Evolutionary conservation across 768 basidiomycete species (phyloP).

Genomic region (Agaricus bisporus): DNA sequence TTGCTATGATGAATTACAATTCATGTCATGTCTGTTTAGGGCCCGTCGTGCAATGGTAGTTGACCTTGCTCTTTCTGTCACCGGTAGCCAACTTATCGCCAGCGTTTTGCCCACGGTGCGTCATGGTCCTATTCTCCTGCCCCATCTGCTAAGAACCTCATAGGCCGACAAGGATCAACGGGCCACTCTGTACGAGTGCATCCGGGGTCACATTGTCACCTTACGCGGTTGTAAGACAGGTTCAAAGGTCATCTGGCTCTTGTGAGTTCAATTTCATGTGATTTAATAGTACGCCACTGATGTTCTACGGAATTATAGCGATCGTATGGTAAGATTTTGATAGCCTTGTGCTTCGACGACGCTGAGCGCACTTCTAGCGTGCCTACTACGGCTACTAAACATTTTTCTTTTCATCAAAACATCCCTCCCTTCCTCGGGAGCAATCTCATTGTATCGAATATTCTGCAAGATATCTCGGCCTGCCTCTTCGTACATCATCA

Average conservation of each 20-base stretch:
- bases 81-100: constrained; percentile 82
- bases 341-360: constrained; percentile 1
- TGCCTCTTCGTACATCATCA: constrained; percentile 3
- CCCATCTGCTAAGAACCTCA: constrained; percentile 8
- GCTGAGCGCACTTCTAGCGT: constrained; percentile 21
- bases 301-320: constrained; percentile 18
- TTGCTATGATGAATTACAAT: neutral
- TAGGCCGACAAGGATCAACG: constrained; percentile 87
- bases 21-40: constrained; percentile 15
- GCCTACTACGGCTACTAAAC: constrained; percentile 39
- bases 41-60: constrained; percentile 80
- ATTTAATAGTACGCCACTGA: neutral
- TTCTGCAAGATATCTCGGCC: constrained; percentile 10
- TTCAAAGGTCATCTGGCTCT: constrained; percentile 89
- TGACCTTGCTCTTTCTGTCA: constrained; percentile 76
- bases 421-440: neutral
- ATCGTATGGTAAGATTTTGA: constrained; percentile 30
- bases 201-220: constrained; percentile 82
- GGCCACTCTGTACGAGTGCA: constrained; percentile 76
- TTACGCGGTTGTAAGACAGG: constrained; percentile 89
- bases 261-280: constrained; percentile 32
- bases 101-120: constrained; percentile 72
- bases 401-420: neutral
- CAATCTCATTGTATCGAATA: constrained; percentile 9
- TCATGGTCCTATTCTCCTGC: constrained; percentile 1